Percentiles rank a stretch among this genome's conserved stretches.
phyloP scores from a whole-genome alignment of 495 filamentous ascomycete species.

The Letharia columbiana region DNA sequence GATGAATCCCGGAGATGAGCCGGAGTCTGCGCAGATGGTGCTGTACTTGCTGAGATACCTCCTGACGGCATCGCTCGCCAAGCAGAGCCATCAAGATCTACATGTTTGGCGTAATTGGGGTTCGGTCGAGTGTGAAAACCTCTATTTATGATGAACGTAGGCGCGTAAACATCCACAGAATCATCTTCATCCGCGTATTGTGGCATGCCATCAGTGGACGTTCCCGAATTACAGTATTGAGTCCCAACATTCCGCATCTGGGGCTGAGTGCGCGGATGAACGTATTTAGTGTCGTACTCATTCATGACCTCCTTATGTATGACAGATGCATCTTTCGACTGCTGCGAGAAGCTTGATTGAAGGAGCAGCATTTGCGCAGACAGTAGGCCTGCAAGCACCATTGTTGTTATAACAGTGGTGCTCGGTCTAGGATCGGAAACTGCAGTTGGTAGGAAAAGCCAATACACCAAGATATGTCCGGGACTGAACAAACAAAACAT shows the following conservation, averaged over 20 bases:
- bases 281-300: slow-evolving; percentile 93
- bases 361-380: slow-evolving; percentile 69
- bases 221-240: slow-evolving; percentile 47
- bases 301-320: slow-evolving; percentile 87
- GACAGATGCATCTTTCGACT: slow-evolving; percentile 71
- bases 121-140: slow-evolving; percentile 82
- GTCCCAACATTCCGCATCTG: slow-evolving; percentile 76
- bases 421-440: slow-evolving; percentile 70
- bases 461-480: slow-evolving; percentile 81
- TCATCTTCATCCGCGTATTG: slow-evolving; percentile 35
- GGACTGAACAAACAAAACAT: slow-evolving; percentile 90
- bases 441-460: slow-evolving; percentile 71
- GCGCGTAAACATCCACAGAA: slow-evolving; percentile 63
- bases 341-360: slow-evolving; percentile 63
- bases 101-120: slow-evolving; percentile 71
- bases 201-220: slow-evolving; percentile 23
- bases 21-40: slow-evolving; percentile 38
- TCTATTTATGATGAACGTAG: slow-evolving; percentile 68
- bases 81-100: slow-evolving; percentile 55
- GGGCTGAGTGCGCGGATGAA: slow-evolving; percentile 78
- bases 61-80: slow-evolving; percentile 15
- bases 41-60: slow-evolving; percentile 24
- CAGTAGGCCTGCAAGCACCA: slow-evolving; percentile 61
- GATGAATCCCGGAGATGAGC: slow-evolving; percentile 43
- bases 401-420: slow-evolving; percentile 70